Base-by-base conservation (phyloP, 192 early-diverging fungal species). In the Phlyctochytrium bullatum region DNA sequence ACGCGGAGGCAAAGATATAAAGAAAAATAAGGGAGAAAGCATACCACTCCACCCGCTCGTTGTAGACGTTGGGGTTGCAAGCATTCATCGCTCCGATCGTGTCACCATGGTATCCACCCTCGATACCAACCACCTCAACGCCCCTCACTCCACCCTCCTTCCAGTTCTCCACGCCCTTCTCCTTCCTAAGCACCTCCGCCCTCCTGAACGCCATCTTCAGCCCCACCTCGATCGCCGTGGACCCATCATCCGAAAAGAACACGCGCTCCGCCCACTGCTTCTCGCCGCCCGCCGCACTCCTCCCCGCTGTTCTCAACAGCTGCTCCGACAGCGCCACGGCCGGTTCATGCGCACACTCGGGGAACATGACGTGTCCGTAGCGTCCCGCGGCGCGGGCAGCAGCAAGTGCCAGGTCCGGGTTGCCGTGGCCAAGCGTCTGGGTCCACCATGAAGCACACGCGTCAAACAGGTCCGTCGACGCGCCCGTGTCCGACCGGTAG, bases 11-110 rank as follows among this genome's bases (percentile, higher is more conserved):
- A 67, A 25, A 20, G 24, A 0, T 67, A 68, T 28, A 0, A 20
- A 24, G 20, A 64, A 14, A 23, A 29, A 68, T 3, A 34, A 71
- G 40, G 40, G 40, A 25, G 72, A 73, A 1, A 81, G 78, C 34
- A 78, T 88, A 92, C 91, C 90, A 91, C 50, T 80, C 71, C 17
- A 91, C 87, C 34, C 85, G 72, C 24, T 76, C 76, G 63, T 92
- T 92, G 66, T 84, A 91, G 4, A 83, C 75, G 57, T 86, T 90
- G 31, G 90, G 89, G 34, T 83, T 79, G 64, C 86, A 89, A 2
- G 88, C 87, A 68, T 91, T 85, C 92, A 93, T 93, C 25, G 87
- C 83, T 28, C 91, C 91, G 47, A 92, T 92, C 0, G 92, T 93
- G 63, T 93, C 92, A 34, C 92, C 92, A 67, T 93, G 92, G 67